Conservation (phyloP, 768 basidiomycete species). For the Termitomyces bulborhizus region DNA sequence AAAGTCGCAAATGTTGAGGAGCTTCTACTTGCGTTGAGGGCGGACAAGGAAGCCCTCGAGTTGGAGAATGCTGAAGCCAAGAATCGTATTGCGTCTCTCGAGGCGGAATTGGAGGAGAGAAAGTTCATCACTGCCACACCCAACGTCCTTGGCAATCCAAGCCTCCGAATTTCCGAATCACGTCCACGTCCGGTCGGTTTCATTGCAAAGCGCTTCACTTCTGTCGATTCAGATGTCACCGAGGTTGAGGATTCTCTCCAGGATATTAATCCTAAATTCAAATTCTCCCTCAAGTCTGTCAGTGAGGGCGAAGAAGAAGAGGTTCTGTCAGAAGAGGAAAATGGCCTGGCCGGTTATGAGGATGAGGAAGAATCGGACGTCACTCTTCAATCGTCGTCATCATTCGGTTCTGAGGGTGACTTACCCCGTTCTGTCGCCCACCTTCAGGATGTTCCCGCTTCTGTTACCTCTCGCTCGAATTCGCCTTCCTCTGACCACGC, state of each 20-base stretch:
- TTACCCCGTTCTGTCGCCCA: constrained; percentile 25
- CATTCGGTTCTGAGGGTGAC: constrained; percentile 50
- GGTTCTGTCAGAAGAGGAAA: constrained; percentile 42
- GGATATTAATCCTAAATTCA: constrained; percentile 32
- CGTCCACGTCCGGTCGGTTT: constrained; percentile 16
- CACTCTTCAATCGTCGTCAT: constrained; percentile 44
- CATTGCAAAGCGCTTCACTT: constrained; percentile 38
- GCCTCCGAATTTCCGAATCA: constrained; percentile 29
- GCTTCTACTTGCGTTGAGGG: constrained; percentile 19
- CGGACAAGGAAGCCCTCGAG: constrained; percentile 24
- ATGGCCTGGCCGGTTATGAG: constrained; percentile 61
- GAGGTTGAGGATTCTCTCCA: constrained; percentile 58
- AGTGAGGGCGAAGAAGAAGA: constrained; percentile 44
- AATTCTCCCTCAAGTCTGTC: constrained; percentile 49
- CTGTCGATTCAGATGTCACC: constrained; percentile 58
- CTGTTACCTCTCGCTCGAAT: constrained; percentile 17
- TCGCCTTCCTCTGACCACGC: constrained; percentile 16
- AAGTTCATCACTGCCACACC: constrained; percentile 5
- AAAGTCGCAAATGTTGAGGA: constrained; percentile 33
- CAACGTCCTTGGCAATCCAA: constrained; percentile 38
- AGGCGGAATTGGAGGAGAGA: constrained; percentile 42
- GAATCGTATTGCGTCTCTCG: constrained; percentile 32
- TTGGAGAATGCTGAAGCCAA: constrained; percentile 32
- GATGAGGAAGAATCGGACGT: constrained; percentile 60
- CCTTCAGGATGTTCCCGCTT: constrained; percentile 18